These are phyloP conservation scores for carrot (Daucus carota) DNA, from an alignment of 129 eudicot genomes.

Conservation along the genomic window DH1_v3.0 NC_030389.2:26926001-26926500, in stretches of 20 bases:
- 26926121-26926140: constrained; percentile 70
- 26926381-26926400: constrained; percentile 81
- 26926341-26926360: constrained; percentile 82
- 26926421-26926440: constrained; percentile 89
- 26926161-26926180: constrained; percentile 76
- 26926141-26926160: constrained; percentile 62
- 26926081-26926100: constrained; percentile 88
- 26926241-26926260: constrained; percentile 66
- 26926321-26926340: constrained; percentile 86
- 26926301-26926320: constrained; percentile 83
- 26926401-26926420: constrained; percentile 92
- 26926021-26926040: constrained; percentile 81
- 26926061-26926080: constrained; percentile 87
- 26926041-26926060: constrained; percentile 99
- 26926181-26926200: constrained; percentile 57
- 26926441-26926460: constrained; percentile 32
- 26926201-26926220: constrained; percentile 56
- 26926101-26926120: constrained; percentile 96
- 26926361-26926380: constrained; percentile 89
- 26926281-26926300: constrained; percentile 85
- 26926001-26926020: constrained; percentile 68
- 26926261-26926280: constrained; percentile 45
- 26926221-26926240: constrained; percentile 89
- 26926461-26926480: background rate
- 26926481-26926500: constrained; percentile 4